phyloP scores from a whole-genome alignment of 192 early-diverging fungal genomes.

The Backusella psychrophila region DNA sequence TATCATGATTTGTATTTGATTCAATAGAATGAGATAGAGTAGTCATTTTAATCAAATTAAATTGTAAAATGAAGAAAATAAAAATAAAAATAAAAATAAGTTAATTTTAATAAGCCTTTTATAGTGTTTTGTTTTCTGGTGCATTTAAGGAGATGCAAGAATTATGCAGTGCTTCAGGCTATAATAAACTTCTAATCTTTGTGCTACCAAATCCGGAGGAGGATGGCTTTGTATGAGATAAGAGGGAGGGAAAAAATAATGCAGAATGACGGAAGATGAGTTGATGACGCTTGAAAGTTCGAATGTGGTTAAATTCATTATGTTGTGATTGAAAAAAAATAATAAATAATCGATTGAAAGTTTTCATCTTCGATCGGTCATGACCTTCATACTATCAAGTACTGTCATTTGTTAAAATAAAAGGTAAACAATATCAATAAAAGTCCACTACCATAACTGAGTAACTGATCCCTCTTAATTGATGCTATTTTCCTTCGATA shows the following conservation, averaged over 20 bases:
- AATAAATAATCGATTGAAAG: background rate
- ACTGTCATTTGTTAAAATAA: background rate
- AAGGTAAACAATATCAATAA: background rate
- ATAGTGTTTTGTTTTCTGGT: background rate
- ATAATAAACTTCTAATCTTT: background rate
- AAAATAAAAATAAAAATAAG: background rate
- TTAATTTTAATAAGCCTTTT: background rate
- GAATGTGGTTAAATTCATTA: background rate
- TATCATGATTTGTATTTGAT: background rate
- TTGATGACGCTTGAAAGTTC: background rate
- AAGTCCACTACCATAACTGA: background rate
- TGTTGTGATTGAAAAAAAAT: background rate
- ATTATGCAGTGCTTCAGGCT: background rate
- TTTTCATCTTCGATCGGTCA: background rate
- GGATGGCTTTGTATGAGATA: background rate
- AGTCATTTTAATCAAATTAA: slow-evolving; percentile 6
- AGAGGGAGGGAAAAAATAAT: background rate
- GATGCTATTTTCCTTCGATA: background rate
- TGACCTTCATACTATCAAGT: background rate
- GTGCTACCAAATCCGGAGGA: background rate
- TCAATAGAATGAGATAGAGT: background rate
- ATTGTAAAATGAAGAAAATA: background rate
- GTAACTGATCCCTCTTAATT: background rate
- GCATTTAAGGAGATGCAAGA: background rate
- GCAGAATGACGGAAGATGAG: background rate